Evolutionary conservation across 805 yeast genomes (phyloP), one percentile per base, ranked within the genome.

Genomic region (Ogataea nitratoaversa): DNA sequence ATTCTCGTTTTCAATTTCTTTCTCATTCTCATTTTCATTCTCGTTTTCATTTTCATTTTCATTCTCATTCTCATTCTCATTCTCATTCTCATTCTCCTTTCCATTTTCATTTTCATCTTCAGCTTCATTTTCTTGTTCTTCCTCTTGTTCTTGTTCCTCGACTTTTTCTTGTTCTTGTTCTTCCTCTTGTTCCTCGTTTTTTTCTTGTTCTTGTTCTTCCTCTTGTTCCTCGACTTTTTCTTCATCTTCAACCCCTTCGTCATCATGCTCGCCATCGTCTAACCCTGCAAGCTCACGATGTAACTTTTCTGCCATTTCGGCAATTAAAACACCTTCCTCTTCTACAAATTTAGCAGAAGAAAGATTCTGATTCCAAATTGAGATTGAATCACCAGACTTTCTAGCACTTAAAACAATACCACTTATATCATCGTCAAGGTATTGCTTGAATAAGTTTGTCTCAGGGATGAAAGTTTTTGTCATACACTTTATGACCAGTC

Each of bases 381-480:
- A 66, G 39, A 81, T 65, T 28, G 78, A 71, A 49, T 76, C 79
- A 44, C 78, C 84, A 44, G 77, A 82, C 27, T 71, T 68, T 35
- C 84, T 68, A 13, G 76, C 72, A 53, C 81, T 72, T 39, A 80
- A 65, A 16, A 76, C 82, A 25, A 79, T 54, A 8, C 88, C 88
- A 39, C 73, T 68, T 17, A 82, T 72, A 54, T 76, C 82, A 44
- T 68, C 65, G 46, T 68, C 55, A 14, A 73, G 50, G n/a, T 62
- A 52, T 8, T 66, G 65, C 37, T 62, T 67, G 44, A 61, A 56
- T 31, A 62, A 68, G 37, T 60, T 60, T 34, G 65, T 59, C 18
- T 64, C 63, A 19, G 72, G 70, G 23, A 74, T 65, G 29, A 78
- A 62, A 3, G 72, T 60, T 9, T 80, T 82, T 5, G 79, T 70